Base-by-base conservation (phyloP, 495 filamentous ascomycete genomes). In the Hyaloscypha variabilis region DNA sequence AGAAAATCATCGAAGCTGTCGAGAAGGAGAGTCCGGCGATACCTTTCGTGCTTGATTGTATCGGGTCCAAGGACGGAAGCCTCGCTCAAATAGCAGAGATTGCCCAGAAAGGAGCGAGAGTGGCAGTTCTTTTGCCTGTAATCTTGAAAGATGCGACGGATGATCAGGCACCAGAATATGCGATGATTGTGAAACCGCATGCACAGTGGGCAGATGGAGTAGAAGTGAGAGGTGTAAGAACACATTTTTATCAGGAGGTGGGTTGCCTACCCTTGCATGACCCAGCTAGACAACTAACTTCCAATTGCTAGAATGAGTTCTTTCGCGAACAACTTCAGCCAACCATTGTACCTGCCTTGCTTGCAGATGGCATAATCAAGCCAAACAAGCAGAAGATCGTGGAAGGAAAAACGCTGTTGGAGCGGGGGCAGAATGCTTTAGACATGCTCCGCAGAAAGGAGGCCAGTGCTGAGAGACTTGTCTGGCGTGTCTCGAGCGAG, bases 91-190 rank as follows among this genome's bases (percentile, higher is more conserved):
- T 85, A 34, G 69, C 76, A 13, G 78, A 75, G 68, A 74, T 86
- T 21, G 81, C 77, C 1, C 69, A 75, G 66, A 69, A 54, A 17
- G 81, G 81, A 4, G 70, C 77, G 10, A 80, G 66, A 17, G 79
- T 86, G 1, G 84, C 81, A 1, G 69, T 85, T 29, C 76, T 87
- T 72, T 64, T 86, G 53, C 83, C 84, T 0, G 80, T 85, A 10
- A 81, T 86, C 57, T 62, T 81, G 21, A 75, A 72, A 57, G 75
- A 82, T 62, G 74, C 79, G 0, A 77, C 68, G 5, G 70, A 79
- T 36, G 72, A 69, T 11, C 65, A 70, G 23, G 64, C 39, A 30
- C 81, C 82, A 5, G 77, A 77, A 67, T 83, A 82, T 59, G 73
- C 67, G 34, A 78, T 82, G 77, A 80, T 83, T 56, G 76, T 75